These are phyloP conservation scores for Candolleomyces aberdarensis DNA, from an alignment of 768 basidiomycete genomes.

Conservation along the genomic window DNA sequence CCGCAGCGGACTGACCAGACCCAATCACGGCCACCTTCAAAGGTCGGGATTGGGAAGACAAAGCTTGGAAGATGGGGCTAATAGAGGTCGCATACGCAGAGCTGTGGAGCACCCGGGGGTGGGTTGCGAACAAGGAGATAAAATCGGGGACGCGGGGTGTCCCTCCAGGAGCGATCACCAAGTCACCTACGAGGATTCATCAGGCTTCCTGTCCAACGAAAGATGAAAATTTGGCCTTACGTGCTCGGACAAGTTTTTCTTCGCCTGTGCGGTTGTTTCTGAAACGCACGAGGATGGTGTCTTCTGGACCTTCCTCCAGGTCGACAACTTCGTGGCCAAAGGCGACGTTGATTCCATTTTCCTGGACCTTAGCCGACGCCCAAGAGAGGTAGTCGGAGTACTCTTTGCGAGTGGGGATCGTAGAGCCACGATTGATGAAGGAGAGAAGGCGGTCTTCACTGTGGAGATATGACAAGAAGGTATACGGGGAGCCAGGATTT, in stretches of 20 bases:
- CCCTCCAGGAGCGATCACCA: constrained; percentile 52
- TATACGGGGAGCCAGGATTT: constrained; percentile 46
- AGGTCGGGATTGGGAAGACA: constrained; percentile 21
- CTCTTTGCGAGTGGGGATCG: constrained; percentile 49
- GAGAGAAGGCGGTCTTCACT: constrained; percentile 43
- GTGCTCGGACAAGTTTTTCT: constrained; percentile 29
- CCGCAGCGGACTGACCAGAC: constrained; percentile 46
- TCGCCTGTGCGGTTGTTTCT: constrained; percentile 33
- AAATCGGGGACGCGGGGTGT: constrained; percentile 39
- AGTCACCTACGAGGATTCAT: constrained; percentile 31
- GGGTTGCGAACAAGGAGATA: constrained; percentile 26
- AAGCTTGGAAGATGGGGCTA: constrained; percentile 27
- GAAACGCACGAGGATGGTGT: constrained; percentile 37
- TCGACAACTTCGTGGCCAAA: constrained; percentile 47
- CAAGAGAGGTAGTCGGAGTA: constrained; percentile 53
- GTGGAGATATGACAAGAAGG: constrained; percentile 53
- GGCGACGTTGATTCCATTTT: constrained; percentile 38
- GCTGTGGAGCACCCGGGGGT: constrained; percentile 41
- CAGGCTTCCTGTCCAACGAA: not conserved
- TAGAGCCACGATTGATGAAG: constrained; percentile 53
- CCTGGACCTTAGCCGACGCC: constrained; percentile 44
- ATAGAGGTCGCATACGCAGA: constrained; percentile 40
- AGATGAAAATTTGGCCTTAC: constrained; percentile 24
- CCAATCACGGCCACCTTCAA: constrained; percentile 44
- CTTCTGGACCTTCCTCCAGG: constrained; percentile 28